Conservation (phyloP, 140 eudicot genomes). For the Oenanthe javanica region DNA sequence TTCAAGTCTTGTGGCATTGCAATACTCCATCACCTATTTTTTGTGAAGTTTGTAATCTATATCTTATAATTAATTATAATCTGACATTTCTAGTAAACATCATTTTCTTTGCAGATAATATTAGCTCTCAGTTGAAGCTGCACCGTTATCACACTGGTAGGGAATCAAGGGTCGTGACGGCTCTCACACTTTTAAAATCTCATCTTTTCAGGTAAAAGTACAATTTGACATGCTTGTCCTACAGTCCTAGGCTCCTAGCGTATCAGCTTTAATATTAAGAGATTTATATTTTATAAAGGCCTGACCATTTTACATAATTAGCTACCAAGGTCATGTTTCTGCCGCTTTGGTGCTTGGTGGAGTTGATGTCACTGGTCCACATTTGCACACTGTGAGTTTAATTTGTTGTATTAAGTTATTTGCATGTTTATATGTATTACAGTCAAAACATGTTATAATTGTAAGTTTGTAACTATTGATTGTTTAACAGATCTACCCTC, state of each 20-base stretch:
- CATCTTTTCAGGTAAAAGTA: slow-evolving; percentile 80
- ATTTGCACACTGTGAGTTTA: slow-evolving; percentile 78
- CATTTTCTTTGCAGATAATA: slow-evolving; percentile 52
- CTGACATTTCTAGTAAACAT: slow-evolving; percentile 2
- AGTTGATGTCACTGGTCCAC: slow-evolving; percentile 93
- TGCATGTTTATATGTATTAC: slow-evolving; percentile 1
- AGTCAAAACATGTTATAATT: slow-evolving; percentile 11
- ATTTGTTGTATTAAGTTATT: neutral
- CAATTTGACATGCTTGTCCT: neutral
- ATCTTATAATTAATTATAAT: neutral
- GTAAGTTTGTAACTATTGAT: slow-evolving; percentile 2
- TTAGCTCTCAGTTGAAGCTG: slow-evolving; percentile 82
- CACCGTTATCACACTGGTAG: slow-evolving; percentile 89
- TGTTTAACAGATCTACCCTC: slow-evolving; percentile 77
- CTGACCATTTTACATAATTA: slow-evolving; percentile 21
- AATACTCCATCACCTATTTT: neutral
- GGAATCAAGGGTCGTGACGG: slow-evolving; percentile 93
- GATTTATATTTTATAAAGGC: too few relatives aligned
- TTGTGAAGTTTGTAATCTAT: neutral
- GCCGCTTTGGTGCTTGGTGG: slow-evolving; percentile 99
- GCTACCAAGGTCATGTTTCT: slow-evolving; percentile 91
- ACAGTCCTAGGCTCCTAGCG: too few relatives aligned
- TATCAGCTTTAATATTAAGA: too few relatives aligned
- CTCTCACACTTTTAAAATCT: slow-evolving; percentile 74
- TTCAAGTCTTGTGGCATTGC: neutral